These are phyloP conservation scores for Blastosporella zonata DNA, from an alignment of 1,284 basidiomycete species.

Conservation along the genomic window DNA sequence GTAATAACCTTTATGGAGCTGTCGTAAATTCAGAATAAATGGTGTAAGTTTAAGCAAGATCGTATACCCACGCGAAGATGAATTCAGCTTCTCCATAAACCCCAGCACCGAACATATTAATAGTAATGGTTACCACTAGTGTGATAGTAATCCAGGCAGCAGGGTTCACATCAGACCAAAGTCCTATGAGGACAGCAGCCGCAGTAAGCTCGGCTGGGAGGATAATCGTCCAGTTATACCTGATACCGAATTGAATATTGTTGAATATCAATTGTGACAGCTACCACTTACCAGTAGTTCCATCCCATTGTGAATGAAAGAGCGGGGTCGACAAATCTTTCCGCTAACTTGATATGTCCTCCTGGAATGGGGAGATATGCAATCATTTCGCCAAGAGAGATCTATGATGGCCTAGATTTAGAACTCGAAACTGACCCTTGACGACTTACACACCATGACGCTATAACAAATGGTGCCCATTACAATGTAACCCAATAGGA, in stretches of 20 bases:
- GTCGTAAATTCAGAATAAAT: constrained; percentile 4
- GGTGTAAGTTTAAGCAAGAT: no score
- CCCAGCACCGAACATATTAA: constrained; percentile 79
- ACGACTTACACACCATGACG: constrained; percentile 44
- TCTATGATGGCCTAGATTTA: constrained; percentile 14
- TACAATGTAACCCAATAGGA: constrained; percentile 58
- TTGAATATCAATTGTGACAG: not conserved
- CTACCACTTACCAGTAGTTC: constrained; percentile 65
- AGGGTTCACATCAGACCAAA: constrained; percentile 66
- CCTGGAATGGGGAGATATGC: constrained; percentile 68
- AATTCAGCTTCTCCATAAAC: constrained; percentile 77
- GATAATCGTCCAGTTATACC: constrained; percentile 66
- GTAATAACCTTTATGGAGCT: constrained; percentile 79
- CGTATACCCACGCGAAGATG: constrained; percentile 50
- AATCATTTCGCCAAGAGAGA: constrained; percentile 50
- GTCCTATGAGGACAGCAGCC: constrained; percentile 74
- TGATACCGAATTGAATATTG: constrained; percentile 14
- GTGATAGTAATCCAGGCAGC: constrained; percentile 78
- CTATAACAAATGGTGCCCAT: constrained; percentile 66
- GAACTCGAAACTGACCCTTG: not conserved
- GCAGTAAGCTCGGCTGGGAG: constrained; percentile 80
- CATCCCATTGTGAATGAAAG: constrained; percentile 82
- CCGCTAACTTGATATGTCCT: constrained; percentile 78
- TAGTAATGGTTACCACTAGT: constrained; percentile 65
- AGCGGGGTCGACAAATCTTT: constrained; percentile 77